These are phyloP conservation scores for Neurospora discreta DNA, from an alignment of 495 filamentous ascomycete species.

Conservation along the genomic window DNA sequence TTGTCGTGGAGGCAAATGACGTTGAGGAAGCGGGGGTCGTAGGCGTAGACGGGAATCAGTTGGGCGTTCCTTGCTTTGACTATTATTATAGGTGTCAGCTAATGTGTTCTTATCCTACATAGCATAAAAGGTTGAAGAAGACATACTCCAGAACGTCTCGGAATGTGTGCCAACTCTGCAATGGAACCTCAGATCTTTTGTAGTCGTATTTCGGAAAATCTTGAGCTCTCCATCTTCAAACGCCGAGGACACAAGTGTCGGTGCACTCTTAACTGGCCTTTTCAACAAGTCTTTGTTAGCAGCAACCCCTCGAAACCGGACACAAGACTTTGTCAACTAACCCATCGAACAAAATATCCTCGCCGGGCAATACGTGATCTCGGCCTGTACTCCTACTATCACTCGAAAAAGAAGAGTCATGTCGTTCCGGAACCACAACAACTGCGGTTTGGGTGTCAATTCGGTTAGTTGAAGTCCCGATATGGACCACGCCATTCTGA, in stretches of 20 bases:
- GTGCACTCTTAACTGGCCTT: conserved; percentile 19
- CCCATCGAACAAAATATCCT: conserved; percentile 23
- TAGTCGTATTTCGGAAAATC: conserved; percentile 21
- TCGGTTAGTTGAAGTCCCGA: conserved; percentile 3
- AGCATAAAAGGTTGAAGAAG: not conserved
- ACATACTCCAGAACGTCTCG: conserved; percentile 26
- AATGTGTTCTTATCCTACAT: not conserved
- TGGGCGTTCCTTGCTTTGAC: conserved; percentile 25
- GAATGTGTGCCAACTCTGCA: conserved; percentile 20
- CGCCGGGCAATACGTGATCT: conserved; percentile 26
- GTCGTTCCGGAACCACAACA: conserved; percentile 11
- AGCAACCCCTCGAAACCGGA: not conserved
- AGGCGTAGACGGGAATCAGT: conserved; percentile 25
- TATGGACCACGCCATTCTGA: conserved; percentile 2
- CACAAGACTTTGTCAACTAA: not conserved
- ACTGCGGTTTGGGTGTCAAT: conserved; percentile 21
- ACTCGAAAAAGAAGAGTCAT: conserved; percentile 10
- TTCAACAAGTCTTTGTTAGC: not conserved
- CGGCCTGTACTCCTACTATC: conserved; percentile 17
- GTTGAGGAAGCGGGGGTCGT: conserved; percentile 20
- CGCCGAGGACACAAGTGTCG: conserved; percentile 9
- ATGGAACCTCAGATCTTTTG: conserved; percentile 21
- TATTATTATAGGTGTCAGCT: conserved; percentile 3
- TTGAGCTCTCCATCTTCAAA: conserved; percentile 21
- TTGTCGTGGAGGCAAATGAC: conserved; percentile 23